Conservation (phyloP, 768 basidiomycete species). For the Tulasnella sp. region DNA sequence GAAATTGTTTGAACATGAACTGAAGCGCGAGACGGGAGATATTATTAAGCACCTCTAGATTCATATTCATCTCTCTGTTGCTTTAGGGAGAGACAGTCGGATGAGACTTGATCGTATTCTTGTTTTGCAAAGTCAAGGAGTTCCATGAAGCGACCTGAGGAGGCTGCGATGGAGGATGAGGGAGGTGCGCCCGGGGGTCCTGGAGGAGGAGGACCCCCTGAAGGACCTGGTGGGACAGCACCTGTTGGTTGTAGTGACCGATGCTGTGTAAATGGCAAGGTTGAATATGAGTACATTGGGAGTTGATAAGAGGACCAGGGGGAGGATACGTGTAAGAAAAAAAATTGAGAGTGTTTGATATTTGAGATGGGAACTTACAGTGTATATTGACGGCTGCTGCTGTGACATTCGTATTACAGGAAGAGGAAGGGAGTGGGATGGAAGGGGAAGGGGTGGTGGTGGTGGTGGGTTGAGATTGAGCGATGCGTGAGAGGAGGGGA, state of each 20-base stretch:
- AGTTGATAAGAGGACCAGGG: not conserved
- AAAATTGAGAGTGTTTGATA: not conserved
- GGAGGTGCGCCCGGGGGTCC: slow-evolving; percentile 1
- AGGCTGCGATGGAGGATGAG: not conserved
- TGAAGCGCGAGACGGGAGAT: not conserved
- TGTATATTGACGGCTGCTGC: not conserved
- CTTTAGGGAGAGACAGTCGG: slow-evolving; percentile 60
- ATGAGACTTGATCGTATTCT: slow-evolving; percentile 71
- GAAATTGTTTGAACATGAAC: slow-evolving; percentile 15
- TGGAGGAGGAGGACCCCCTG: slow-evolving; percentile 5
- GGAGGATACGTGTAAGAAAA: not conserved
- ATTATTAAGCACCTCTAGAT: slow-evolving; percentile 62
- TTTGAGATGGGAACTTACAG: not conserved
- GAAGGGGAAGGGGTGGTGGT: not conserved
- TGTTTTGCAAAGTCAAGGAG: slow-evolving; percentile 71
- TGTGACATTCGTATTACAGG: not conserved
- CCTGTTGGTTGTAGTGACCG: slow-evolving; percentile 38
- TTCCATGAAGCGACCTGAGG: slow-evolving; percentile 54
- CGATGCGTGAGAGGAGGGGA: not conserved
- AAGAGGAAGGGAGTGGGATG: not conserved
- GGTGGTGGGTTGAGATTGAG: not conserved
- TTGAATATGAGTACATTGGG: not conserved
- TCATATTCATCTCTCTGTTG: slow-evolving; percentile 86
- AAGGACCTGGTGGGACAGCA: slow-evolving; percentile 27
- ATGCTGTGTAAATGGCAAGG: slow-evolving; percentile 29